Conservation (phyloP, 1,284 basidiomycete species). For the Cystobasidium slooffiae region DNA sequence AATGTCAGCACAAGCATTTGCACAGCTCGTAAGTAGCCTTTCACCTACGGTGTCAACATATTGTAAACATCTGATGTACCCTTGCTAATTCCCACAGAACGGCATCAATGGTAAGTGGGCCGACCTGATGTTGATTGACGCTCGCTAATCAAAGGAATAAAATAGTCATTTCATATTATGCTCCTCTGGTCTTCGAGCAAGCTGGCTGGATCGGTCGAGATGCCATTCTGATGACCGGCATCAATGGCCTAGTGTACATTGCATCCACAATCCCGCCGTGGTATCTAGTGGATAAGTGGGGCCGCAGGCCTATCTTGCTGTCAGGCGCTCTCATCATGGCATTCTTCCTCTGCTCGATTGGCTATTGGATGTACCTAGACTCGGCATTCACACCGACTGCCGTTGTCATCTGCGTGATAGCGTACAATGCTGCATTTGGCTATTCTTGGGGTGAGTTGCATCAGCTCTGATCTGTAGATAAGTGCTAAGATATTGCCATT, state of each 20-base stretch:
- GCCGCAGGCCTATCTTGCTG: constrained; percentile 86
- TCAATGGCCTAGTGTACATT: constrained; percentile 79
- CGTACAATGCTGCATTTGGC: constrained; percentile 93
- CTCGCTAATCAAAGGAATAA: constrained; percentile 15
- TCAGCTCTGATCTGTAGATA: constrained; percentile 56
- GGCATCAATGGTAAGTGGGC: constrained; percentile 76
- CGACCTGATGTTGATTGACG: neutral
- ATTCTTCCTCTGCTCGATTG: constrained; percentile 73
- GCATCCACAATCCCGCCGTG: constrained; percentile 83
- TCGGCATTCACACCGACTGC: constrained; percentile 68
- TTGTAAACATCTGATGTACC: neutral
- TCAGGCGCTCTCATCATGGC: constrained; percentile 85
- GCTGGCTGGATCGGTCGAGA: constrained; percentile 98
- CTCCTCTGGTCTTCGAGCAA: constrained; percentile 62
- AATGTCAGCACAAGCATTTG: constrained; percentile 97
- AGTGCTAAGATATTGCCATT: constrained; percentile 31
- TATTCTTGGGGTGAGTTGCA: constrained; percentile 63
- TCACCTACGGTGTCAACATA: constrained; percentile 17
- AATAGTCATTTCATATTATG: constrained; percentile 90
- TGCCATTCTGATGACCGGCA: constrained; percentile 95
- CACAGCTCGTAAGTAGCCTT: constrained; percentile 72
- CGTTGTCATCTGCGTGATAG: constrained; percentile 87
- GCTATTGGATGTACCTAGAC: constrained; percentile 93
- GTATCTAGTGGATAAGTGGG: constrained; percentile 93
- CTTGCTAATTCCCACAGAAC: constrained; percentile 63